Base-by-base conservation (phyloP, 306 rosid species). In the Cucurbita pepo region DNA sequence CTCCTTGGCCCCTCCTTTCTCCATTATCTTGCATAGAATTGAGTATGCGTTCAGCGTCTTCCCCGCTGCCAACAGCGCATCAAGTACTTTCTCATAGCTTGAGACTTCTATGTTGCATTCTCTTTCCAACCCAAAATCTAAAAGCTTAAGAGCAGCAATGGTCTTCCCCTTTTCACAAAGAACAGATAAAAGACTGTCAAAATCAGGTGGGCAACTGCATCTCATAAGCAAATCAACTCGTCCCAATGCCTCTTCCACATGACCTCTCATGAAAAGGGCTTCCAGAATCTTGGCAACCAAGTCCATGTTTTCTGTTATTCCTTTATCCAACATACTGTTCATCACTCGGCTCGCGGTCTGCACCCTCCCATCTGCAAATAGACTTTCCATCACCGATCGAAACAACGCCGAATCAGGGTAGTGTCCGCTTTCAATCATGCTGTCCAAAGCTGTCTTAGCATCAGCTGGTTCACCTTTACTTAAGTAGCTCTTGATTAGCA, bases 291-390 rank as follows among this genome's bases (percentile, higher is more conserved):
- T 86, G 1, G 87, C 83, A 83, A 87, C 90, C 85, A 94, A 75
- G 81, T 94, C 97, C 85, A 86, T 82, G 73, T 94, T 87, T 80
- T 87, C 97, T 69, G 72, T 83, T 83, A 87, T 86, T 76, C 94
- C 92, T 82, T 90, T 94, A 81, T 94, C 97, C 72, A 94, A 77
- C 98, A 90, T 94, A 78, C 80, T 80, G 74, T 85, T 90, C 96
- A 94, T 90, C 44, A 94, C 95, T 34, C 96, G 81, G 90, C 97
- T 90, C 10, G 98, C 96, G 34, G 97, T 89, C 82, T 94, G 98
- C 65, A 90, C 91, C 85, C 95, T 83, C 18, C 95, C 97, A 48
- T 89, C 97, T 51, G 80, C 87, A 82, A 86, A 94, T 83, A 94
- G 88, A 83, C 88, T 83, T 82, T 89, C 88, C 80, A 84, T 83